Evolutionary conservation across 257 asterid genomes (phyloP).

Genomic region (Solanum etuberosum): DNA sequence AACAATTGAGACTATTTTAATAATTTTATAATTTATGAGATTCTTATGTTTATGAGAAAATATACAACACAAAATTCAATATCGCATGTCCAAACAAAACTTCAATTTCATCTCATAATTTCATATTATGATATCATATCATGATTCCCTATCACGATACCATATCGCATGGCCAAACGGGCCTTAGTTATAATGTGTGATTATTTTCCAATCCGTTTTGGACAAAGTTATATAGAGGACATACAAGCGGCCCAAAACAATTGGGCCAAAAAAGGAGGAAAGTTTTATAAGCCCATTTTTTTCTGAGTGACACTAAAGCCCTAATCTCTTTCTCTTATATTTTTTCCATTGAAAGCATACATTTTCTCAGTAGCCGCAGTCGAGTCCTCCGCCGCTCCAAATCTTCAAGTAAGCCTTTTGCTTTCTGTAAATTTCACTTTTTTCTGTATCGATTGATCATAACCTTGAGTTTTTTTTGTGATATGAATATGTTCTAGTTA

Average conservation of each 20-base stretch:
- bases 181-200: too few relatives aligned
- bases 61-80: too few relatives aligned
- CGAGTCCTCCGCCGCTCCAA: neutral
- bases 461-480: neutral
- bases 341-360: neutral
- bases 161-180: too few relatives aligned
- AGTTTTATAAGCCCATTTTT: neutral
- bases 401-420: neutral
- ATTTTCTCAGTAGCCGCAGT: neutral
- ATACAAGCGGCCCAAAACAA: neutral
- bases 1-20: too few relatives aligned
- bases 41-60: too few relatives aligned
- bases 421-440: neutral
- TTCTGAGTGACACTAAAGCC: neutral
- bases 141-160: too few relatives aligned
- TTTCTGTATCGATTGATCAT: neutral
- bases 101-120: too few relatives aligned
- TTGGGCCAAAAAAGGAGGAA: neutral
- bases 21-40: too few relatives aligned
- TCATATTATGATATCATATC: too few relatives aligned
- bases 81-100: too few relatives aligned
- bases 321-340: neutral
- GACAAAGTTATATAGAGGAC: neutral
- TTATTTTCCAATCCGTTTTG: too few relatives aligned
- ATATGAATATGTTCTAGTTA: neutral